Conservation (phyloP, 2,329 filamentous ascomycete genomes). For the Alternaria arborescens region DNA sequence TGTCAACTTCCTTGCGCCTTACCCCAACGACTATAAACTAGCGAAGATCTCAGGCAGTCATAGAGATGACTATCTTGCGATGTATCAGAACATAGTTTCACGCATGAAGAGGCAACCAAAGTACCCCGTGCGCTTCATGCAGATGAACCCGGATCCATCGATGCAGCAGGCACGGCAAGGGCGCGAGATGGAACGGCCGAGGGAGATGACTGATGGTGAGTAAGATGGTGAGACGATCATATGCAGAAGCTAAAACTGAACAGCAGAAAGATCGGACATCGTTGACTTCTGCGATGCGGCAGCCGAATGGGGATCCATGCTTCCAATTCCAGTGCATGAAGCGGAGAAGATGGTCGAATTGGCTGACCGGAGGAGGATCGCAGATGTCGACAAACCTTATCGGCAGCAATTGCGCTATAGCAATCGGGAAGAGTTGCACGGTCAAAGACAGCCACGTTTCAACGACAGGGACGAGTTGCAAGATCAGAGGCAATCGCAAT, state of each 20-base stretch:
- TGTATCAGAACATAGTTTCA: conserved; percentile 27
- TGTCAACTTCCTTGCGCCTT: conserved; percentile 26
- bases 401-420: neutral
- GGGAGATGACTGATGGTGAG: conserved; percentile 29
- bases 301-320: conserved; percentile 37
- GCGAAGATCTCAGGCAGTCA: conserved; percentile 26
- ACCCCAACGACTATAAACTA: conserved; percentile 19
- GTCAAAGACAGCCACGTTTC: neutral
- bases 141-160: conserved; percentile 29
- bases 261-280: conserved; percentile 25
- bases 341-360: conserved; percentile 29
- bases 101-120: conserved; percentile 34
- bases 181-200: neutral
- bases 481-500: neutral
- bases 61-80: conserved; percentile 24
- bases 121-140: conserved; percentile 33
- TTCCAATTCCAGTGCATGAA: conserved; percentile 32
- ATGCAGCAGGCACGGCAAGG: neutral
- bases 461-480: neutral
- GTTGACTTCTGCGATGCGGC: conserved; percentile 40
- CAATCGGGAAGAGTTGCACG: neutral
- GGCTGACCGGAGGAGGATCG: conserved; percentile 27
- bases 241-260: neutral
- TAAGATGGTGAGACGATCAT: neutral
- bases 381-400: conserved; percentile 12